Evolutionary conservation across 202 grass and related monocot genomes (phyloP).

Genomic region (Carex arenaria): DNA sequence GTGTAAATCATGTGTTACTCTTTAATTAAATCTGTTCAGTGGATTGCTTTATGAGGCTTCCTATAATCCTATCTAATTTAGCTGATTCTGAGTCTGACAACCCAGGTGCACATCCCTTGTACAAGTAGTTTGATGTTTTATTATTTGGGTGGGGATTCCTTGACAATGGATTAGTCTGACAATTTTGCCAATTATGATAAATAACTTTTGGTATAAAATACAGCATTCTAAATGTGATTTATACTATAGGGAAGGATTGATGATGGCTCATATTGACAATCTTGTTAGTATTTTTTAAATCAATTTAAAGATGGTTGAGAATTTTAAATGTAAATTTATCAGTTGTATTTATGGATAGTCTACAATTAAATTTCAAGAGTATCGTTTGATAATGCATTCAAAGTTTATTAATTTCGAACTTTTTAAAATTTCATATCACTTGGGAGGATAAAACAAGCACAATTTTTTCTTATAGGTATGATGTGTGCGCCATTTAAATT

Average conservation of each 20-base stretch:
- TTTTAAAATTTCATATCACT: neutral
- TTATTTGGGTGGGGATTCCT: neutral
- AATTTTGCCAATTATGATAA: neutral
- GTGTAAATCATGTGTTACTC: slow-evolving; percentile 6
- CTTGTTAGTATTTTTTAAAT: neutral
- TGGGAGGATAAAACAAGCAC: neutral
- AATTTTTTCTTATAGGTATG: no score
- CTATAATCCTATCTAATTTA: neutral
- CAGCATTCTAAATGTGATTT: neutral
- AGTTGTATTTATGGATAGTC: neutral
- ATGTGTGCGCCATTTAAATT: no score
- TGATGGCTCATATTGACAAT: neutral
- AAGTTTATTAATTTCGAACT: neutral
- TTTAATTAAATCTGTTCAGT: neutral
- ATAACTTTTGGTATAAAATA: neutral
- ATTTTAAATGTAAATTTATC: neutral
- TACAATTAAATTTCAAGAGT: neutral
- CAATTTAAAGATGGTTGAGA: neutral
- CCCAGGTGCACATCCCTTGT: neutral
- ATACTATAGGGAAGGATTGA: neutral
- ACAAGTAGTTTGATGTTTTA: no score
- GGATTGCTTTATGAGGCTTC: neutral
- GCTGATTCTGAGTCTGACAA: neutral
- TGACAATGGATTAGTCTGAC: neutral
- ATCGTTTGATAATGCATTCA: neutral